Conservation (phyloP, 169 alveolate species). For the Plasmodium gaboni region DNA sequence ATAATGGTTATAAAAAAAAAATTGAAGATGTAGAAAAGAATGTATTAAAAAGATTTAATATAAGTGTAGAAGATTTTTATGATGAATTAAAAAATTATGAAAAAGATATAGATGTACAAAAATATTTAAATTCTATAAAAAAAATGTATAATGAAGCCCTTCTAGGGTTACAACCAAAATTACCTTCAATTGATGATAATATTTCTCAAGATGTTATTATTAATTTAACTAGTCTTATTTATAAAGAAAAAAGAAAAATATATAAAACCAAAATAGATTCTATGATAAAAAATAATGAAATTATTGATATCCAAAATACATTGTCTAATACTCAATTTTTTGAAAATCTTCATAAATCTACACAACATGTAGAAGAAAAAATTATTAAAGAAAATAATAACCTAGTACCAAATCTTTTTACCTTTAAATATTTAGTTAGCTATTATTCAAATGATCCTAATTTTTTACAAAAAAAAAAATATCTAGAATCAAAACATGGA, state of each 20-base stretch:
- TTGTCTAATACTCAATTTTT: constrained; percentile 50
- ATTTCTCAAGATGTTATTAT: constrained; percentile 44
- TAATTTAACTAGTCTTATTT: constrained; percentile 42
- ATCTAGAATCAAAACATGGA: constrained; percentile 72
- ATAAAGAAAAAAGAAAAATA: constrained; percentile 71
- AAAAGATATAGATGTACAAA: constrained; percentile 50
- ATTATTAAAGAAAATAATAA: constrained; percentile 38
- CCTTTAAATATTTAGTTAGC: constrained; percentile 64
- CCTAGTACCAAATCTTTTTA: constrained; percentile 41
- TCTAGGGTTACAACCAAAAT: constrained; percentile 57
- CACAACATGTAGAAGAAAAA: constrained; percentile 75
- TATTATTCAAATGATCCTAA: constrained; percentile 49
- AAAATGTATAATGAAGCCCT: constrained; percentile 66
- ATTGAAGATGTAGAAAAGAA: constrained; percentile 69
- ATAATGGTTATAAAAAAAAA: constrained; percentile 52
- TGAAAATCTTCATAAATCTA: constrained; percentile 48
- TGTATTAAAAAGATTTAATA: constrained; percentile 43
- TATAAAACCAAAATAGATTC: constrained; percentile 53
- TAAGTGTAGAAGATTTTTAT: constrained; percentile 67
- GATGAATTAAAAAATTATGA: constrained; percentile 65
- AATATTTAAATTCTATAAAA: constrained; percentile 42
- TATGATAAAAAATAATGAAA: constrained; percentile 38
- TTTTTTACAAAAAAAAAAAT: constrained; percentile 65
- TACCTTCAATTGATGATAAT: constrained; percentile 56
- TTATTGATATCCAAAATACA: constrained; percentile 15